Percentiles rank a stretch among this genome's conserved stretches.
Evolutionary conservation across 2,329 filamentous ascomycete species (phyloP).

Genomic region (Alternaria triticina): DNA sequence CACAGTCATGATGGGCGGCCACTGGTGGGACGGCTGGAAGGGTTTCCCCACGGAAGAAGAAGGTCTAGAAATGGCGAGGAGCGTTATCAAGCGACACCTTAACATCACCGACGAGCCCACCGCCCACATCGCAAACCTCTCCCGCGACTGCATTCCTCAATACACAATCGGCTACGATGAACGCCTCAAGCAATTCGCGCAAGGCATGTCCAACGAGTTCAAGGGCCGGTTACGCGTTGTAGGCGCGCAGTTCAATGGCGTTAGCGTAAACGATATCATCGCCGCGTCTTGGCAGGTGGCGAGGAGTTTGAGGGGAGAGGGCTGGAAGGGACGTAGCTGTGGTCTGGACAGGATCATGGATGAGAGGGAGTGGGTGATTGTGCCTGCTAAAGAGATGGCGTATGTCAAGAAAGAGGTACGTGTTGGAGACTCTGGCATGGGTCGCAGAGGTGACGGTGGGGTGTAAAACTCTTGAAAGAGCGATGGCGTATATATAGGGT

Average conservation of each 20-base stretch:
- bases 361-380: constrained; percentile 19
- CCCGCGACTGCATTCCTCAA: constrained; percentile 84
- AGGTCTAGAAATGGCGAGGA: constrained; percentile 72
- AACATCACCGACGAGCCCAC: constrained; percentile 69
- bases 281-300: constrained; percentile 63
- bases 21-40: constrained; percentile 78
- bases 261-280: constrained; percentile 60
- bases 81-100: constrained; percentile 75
- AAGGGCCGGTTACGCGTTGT: constrained; percentile 68
- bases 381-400: constrained; percentile 8
- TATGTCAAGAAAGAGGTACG: constrained; percentile 10
- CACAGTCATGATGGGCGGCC: constrained; percentile 93
- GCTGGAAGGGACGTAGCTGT: constrained; percentile 35
- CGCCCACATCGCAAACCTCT: constrained; percentile 66
- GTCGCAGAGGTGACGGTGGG: constrained; percentile 2
- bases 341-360: constrained; percentile 33
- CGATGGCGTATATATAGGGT: neutral
- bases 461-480: neutral
- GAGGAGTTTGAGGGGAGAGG: constrained; percentile 43
- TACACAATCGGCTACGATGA: constrained; percentile 79
- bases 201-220: constrained; percentile 64
- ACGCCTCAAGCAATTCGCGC: constrained; percentile 63
- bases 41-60: constrained; percentile 69
- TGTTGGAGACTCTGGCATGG: neutral
- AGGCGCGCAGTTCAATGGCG: constrained; percentile 56